Base-by-base conservation (phyloP, 345 rosid genomes). In the Melastoma malabathricum region DNA sequence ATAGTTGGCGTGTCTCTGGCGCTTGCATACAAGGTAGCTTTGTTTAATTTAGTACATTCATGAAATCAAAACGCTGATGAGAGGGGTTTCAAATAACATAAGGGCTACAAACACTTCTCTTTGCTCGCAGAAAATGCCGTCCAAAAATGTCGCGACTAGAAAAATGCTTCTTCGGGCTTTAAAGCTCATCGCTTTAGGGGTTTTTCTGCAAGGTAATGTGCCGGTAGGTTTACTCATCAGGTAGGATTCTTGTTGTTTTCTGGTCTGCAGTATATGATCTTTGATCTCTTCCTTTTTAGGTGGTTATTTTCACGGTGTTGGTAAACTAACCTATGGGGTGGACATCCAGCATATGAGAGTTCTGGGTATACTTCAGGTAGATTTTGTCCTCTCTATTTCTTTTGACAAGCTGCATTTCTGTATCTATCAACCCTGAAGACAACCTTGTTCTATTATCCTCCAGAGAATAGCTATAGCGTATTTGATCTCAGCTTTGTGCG, bases 381-480 rank as follows among this genome's bases (percentile, higher is more conserved):
- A 34, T 57, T 20, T 53, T 48, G 29, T 25, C 38, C 29, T 46
- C 25, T 29, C 12, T 12, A 10, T 50, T 31, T 51, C 16, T 48
- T 55, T 49, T 13, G n/a, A 43, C 9, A 50, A 47, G 14, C 31
- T 10, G 15, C 43, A 8, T 2, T 13, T 51, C 19, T 20, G 16
- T 18, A n/a, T 41, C 38, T n/a, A 15, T 50, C 13, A 25, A 51
- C 54, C 10, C 18, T 6, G 18, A n/a, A 29, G 27, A 29, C 38
- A 23, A n/a, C 17, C 2, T 44, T 44, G 8, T 41, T 18, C 8
- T 6, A 39, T 25, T 17, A 48, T 57, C 18, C 51, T 27, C 45
- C 75, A 89, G 97, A 85, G 97, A 69, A 85, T 89, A 67, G 92
- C 97, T 12, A 53, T 79, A 43, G 85, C 80, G 20, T 89, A 85